phyloP scores from a whole-genome alignment of 768 basidiomycete species.

The Thelephora aurantiotincta region DNA sequence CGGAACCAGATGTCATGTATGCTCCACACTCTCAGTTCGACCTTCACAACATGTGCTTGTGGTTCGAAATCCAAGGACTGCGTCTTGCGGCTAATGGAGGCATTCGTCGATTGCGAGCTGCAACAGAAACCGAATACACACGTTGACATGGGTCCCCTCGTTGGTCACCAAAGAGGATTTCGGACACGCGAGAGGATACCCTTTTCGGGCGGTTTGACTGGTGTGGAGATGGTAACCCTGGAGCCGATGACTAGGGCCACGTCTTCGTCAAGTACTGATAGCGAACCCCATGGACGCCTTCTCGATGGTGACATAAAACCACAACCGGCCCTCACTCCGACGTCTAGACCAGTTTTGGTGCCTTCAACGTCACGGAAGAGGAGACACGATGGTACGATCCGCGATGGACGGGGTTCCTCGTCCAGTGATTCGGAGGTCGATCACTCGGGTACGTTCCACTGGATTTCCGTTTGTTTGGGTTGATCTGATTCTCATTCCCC shows the following conservation, averaged over 20 bases:
- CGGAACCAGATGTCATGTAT: conserved; percentile 56
- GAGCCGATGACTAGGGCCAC: not conserved
- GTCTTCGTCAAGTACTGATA: no score
- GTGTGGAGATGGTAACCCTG: conserved; percentile 39
- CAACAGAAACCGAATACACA: conserved; percentile 11
- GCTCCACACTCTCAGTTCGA: conserved; percentile 52
- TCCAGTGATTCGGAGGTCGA: conserved; percentile 9
- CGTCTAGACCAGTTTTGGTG: not conserved
- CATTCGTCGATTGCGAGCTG: conserved; percentile 36
- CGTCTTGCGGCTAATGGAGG: conserved; percentile 46
- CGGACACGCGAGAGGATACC: conserved; percentile 42
- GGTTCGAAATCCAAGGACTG: conserved; percentile 49
- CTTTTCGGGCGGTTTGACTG: conserved; percentile 46
- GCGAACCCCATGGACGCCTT: not conserved
- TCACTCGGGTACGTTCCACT: conserved; percentile 2
- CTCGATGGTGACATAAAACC: not conserved
- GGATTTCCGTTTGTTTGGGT: not conserved
- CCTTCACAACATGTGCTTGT: conserved; percentile 66
- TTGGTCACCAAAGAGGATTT: conserved; percentile 48
- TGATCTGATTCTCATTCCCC: no score
- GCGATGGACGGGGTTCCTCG: not conserved
- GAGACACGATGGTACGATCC: conserved; percentile 9
- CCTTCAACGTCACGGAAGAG: not conserved
- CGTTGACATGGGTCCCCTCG: conserved; percentile 47
- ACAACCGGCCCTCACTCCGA: not conserved